Percentiles rank a stretch among this genome's conserved stretches.
Evolutionary conservation across 2,329 filamentous ascomycete species (phyloP).

Genomic region (Talaromyces amestolkiae): DNA sequence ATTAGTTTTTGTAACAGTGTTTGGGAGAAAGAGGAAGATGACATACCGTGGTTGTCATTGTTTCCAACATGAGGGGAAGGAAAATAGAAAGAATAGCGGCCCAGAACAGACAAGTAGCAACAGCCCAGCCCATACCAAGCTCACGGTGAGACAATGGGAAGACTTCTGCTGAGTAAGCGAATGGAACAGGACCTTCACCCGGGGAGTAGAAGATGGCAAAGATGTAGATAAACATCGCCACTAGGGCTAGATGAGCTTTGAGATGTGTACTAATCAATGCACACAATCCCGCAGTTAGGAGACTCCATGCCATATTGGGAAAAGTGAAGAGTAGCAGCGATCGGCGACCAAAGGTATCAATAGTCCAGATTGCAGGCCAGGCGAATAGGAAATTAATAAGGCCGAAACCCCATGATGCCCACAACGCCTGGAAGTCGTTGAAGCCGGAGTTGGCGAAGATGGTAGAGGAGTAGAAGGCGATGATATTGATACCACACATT

Average conservation of each 20-base stretch:
- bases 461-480: conserved; percentile 71
- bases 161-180: conserved; percentile 54
- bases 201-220: conserved; percentile 65
- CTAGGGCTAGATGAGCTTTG: conserved; percentile 47
- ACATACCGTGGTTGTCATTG: conserved; percentile 32
- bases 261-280: conserved; percentile 31
- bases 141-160: conserved; percentile 56
- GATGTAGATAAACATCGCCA: conserved; percentile 63
- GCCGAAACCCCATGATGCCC: conserved; percentile 65
- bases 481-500: conserved; percentile 71
- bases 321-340: conserved; percentile 65
- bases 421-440: conserved; percentile 54
- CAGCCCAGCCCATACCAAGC: conserved; percentile 45
- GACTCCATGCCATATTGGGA: conserved; percentile 65
- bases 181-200: conserved; percentile 58
- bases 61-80: conserved; percentile 48
- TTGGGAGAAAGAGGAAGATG: background rate
- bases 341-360: conserved; percentile 64
- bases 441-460: conserved; percentile 57
- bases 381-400: conserved; percentile 64
- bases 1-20: background rate
- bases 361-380: conserved; percentile 63
- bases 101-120: conserved; percentile 49
- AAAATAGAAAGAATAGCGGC: conserved; percentile 51
- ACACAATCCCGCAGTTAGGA: conserved; percentile 60